Evolutionary conservation across 805 yeast species (phyloP), one percentile per base, ranked within the genome.

Genomic region (Kurtzmaniella cleridarum): DNA sequence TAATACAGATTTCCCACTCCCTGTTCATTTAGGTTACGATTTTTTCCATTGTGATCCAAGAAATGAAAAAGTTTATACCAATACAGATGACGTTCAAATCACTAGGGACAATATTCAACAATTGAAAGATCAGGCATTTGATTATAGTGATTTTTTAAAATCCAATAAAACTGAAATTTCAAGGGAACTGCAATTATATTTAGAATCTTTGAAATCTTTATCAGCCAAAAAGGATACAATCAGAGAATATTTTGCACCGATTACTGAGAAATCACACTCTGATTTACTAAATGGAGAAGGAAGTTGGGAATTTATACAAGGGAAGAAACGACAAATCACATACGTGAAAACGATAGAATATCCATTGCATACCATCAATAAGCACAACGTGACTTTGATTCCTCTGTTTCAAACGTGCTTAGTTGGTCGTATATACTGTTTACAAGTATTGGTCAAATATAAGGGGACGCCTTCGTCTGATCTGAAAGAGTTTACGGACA

Each of bases 321-420:
- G 42, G 1, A 34, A 34, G 5, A 42, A 44, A 12, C 33, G 43
- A 10, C 34, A 48, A 36, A n/a, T 36, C 13, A 5, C 30, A 8
- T 53, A 66, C 68, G 24, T 41, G 1, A 60, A 62, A 48, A 29
- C 59, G 40, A 30, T 78, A 3, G 53, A 52, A 2, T 50, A 77
- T 3, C 75, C 76, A 14, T 47, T 79, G 38, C 57, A 61, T 27
- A 55, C 71, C 15, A 47, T 57, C 26, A 66, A 69, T 34, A 71
- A 72, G 39, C 64, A 73, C 29, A 60, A 59, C 35, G 68, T 74
- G 35, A 77, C 79, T 1, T 53, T 82, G 39, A 54, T 78, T 13
- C 88, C 88, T 1, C 71, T 71, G 39, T 81, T 81, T 54, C 85
- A 81, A 47, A 73, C 71, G 36, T 82, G 88, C 55, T 57, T 76